Conservation (phyloP, 2,329 filamentous ascomycete genomes). For the Phaeosphaeria sp. region DNA sequence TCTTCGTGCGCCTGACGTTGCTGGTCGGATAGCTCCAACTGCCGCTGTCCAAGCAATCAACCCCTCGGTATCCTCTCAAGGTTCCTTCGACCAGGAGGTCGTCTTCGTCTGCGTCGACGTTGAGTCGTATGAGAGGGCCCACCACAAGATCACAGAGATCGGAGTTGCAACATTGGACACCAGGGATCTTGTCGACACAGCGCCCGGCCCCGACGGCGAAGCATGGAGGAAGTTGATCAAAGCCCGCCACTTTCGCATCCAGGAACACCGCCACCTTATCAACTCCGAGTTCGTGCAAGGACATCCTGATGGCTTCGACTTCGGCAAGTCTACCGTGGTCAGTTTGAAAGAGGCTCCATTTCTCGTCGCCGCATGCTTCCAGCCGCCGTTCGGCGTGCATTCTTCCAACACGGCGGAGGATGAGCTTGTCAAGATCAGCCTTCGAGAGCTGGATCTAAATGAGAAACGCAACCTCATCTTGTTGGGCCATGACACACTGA, state of each 20-base stretch:
- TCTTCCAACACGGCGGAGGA: constrained; percentile 2
- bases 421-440: constrained; percentile 3
- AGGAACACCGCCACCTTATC: constrained; percentile 68
- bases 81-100: constrained; percentile 51
- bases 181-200: constrained; percentile 58
- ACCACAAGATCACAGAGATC: constrained; percentile 78
- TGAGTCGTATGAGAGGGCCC: constrained; percentile 77
- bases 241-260: constrained; percentile 77
- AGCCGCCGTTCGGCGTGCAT: constrained; percentile 58
- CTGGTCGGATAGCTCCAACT: background rate
- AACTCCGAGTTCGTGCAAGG: constrained; percentile 76
- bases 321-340: constrained; percentile 69
- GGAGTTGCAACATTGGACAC: constrained; percentile 85
- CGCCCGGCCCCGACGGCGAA: constrained; percentile 67
- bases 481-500: constrained; percentile 75
- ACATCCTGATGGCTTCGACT: constrained; percentile 76
- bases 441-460: constrained; percentile 16
- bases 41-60: constrained; percentile 20
- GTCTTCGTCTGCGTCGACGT: constrained; percentile 83
- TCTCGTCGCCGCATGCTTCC: constrained; percentile 62
- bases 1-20: constrained; percentile 55
- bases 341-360: constrained; percentile 52
- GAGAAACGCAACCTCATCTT: constrained; percentile 70
- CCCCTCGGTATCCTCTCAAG: constrained; percentile 12
- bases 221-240: constrained; percentile 74